A percentile compares a stretch with the other conserved stretches of the same genome.
Conservation (phyloP, 805 yeast species). For the Starmerella apicola region DNA sequence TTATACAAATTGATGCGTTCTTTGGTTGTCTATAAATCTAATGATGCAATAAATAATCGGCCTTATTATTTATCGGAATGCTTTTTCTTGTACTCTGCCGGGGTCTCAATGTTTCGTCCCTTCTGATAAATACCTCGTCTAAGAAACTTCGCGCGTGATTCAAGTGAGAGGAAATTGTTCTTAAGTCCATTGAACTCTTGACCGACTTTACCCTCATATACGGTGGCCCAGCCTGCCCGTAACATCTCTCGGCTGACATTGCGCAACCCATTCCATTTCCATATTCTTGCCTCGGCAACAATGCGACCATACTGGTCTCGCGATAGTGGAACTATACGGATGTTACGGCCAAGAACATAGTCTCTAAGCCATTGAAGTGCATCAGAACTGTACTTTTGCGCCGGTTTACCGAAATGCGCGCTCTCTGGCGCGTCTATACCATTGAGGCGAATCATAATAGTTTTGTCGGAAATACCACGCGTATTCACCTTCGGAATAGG, state of each 20-base stretch:
- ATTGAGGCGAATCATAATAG: constrained; percentile 70
- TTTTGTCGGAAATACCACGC: constrained; percentile 42
- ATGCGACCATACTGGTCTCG: constrained; percentile 83
- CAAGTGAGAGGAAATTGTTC: constrained; percentile 43
- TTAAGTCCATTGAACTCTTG: constrained; percentile 83
- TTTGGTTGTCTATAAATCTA: too few relatives aligned
- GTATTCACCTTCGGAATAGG: constrained; percentile 43
- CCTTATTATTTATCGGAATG: constrained; percentile 3
- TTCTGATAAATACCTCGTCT: constrained; percentile 56
- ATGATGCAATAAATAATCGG: too few relatives aligned
- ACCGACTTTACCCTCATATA: constrained; percentile 69
- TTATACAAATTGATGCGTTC: too few relatives aligned
- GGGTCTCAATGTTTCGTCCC: constrained; percentile 45
- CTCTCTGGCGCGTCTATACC: constrained; percentile 97
- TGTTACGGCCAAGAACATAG: constrained; percentile 51
- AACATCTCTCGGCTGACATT: constrained; percentile 87
- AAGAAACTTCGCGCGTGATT: constrained; percentile 43
- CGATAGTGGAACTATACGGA: constrained; percentile 65
- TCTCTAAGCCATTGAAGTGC: constrained; percentile 65
- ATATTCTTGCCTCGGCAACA: constrained; percentile 59
- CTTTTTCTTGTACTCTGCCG: constrained; percentile 57
- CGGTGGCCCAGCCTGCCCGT: constrained; percentile 67
- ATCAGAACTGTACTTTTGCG: constrained; percentile 79
- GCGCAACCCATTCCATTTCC: constrained; percentile 53
- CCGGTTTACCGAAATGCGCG: constrained; percentile 85